phyloP scores from a whole-genome alignment of 345 rosid species.

The Isatis tinctoria region DNA sequence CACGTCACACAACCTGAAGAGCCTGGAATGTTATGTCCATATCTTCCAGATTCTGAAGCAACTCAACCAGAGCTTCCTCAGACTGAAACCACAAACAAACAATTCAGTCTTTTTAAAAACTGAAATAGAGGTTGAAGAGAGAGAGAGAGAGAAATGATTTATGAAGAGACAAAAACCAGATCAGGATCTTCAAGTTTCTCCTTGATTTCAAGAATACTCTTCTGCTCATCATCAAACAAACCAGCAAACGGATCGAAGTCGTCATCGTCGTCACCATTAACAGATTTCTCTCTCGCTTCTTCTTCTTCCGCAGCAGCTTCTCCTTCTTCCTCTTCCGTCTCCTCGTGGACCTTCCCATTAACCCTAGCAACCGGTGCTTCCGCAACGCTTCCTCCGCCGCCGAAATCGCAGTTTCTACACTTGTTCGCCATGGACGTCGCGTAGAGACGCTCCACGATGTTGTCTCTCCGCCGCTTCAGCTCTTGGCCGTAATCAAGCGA shows the following conservation, averaged over 20 bases:
- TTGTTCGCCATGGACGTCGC: conserved; percentile 48
- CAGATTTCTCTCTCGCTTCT: conserved; percentile 47
- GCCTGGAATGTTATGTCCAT: conserved; percentile 96
- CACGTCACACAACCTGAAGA: conserved; percentile 51
- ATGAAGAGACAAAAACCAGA: conserved; percentile 43
- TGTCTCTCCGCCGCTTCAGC: conserved; percentile 66
- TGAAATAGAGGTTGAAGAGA: not conserved
- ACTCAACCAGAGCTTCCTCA: conserved; percentile 78
- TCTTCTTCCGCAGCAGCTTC: conserved; percentile 16
- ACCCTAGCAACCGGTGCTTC: conserved; percentile 34
- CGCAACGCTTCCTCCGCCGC: conserved; percentile 26
- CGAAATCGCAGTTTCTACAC: conserved; percentile 63
- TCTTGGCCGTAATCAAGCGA: conserved; percentile 63
- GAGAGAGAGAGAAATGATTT: too few relatives aligned
- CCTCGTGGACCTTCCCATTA: conserved; percentile 37
- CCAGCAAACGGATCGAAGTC: conserved; percentile 81
- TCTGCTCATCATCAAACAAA: conserved; percentile 93
- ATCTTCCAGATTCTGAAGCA: conserved; percentile 92
- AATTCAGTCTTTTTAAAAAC: conserved; percentile 5
- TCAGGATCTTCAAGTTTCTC: conserved; percentile 81
- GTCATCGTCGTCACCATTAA: conserved; percentile 51
- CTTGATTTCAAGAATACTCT: conserved; percentile 73
- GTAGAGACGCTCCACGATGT: conserved; percentile 78
- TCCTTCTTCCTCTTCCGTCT: conserved; percentile 34
- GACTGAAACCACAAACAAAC: conserved; percentile 46